Base-by-base conservation (phyloP, 192 early-diverging fungal species). In the Entomortierella beljakovae region DNA sequence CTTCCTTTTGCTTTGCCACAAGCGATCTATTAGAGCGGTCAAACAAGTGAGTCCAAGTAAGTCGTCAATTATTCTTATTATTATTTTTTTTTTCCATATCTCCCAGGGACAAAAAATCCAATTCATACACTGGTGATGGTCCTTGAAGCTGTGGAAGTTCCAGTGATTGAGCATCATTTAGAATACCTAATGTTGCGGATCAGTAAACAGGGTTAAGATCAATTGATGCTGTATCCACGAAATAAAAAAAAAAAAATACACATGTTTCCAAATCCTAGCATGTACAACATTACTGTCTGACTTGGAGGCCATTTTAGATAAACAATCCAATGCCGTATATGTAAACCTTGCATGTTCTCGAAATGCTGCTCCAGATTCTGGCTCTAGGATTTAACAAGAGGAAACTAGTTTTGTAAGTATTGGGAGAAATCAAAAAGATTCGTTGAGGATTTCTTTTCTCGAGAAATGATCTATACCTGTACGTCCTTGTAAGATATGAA, bases 401-500 rank as follows among this genome's bases (percentile, higher is more conserved):
- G 42, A 43, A 43, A 43, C n/a, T n/a, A n/a, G n/a, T n/a, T n/a
- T n/a, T n/a, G n/a, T n/a, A n/a, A n/a, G n/a, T n/a, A n/a, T n/a
- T n/a, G n/a, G n/a, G n/a, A n/a, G n/a, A n/a, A n/a, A n/a, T n/a
- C n/a, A n/a, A n/a, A n/a, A n/a, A n/a, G n/a, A n/a, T n/a, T n/a
- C n/a, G n/a, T n/a, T n/a, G n/a, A n/a, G n/a, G n/a, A n/a, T n/a
- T n/a, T n/a, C n/a, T n/a, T n/a, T n/a, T n/a, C n/a, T n/a, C n/a
- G n/a, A n/a, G n/a, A n/a, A n/a, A n/a, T 46, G 43, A 20, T 53
- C 6, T 9, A 53, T 64, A 79, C 75, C 62, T 61, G 66, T 60
- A 10, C 75, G 75, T 57, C 75, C 67, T 64, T 79, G 75, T 6
- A 79, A 57, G 10, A 79, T 50, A 7, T 70, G 75, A 57, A 70